Percentiles rank a stretch among this genome's conserved stretches.
These are phyloP conservation scores for Septoria linicola DNA, from an alignment of 2,329 filamentous ascomycete genomes.

Conservation along the genomic window DNA sequence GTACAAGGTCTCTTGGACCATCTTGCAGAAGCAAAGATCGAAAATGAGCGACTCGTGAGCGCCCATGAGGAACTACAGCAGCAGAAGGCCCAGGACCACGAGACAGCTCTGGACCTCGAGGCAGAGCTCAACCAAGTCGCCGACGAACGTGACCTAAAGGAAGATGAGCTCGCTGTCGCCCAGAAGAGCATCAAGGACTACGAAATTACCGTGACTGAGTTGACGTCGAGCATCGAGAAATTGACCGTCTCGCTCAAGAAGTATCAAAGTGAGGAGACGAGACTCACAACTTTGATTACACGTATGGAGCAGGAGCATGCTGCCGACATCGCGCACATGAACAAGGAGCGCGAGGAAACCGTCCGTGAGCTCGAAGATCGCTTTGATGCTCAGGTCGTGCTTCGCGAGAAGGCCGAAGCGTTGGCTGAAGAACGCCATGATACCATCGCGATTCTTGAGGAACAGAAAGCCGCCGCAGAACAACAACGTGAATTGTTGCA, in stretches of 20 bases:
- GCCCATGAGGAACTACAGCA: slow-evolving; percentile 41
- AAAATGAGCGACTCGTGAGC: slow-evolving; percentile 39
- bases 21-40: slow-evolving; percentile 39
- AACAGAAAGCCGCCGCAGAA: slow-evolving; percentile 40
- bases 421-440: slow-evolving; percentile 42
- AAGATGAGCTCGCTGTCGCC: slow-evolving; percentile 29
- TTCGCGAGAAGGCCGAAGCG: slow-evolving; percentile 41
- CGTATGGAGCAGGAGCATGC: slow-evolving; percentile 44
- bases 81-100: slow-evolving; percentile 41
- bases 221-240: slow-evolving; percentile 39
- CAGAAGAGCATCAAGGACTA: slow-evolving; percentile 27
- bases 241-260: slow-evolving; percentile 42
- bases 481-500: slow-evolving; percentile 38
- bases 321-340: slow-evolving; percentile 40
- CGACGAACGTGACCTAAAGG: slow-evolving; percentile 30
- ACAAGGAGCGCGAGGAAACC: slow-evolving; percentile 40
- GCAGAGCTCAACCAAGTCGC: slow-evolving; percentile 37
- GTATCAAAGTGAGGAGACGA: slow-evolving; percentile 43
- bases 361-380: slow-evolving; percentile 41
- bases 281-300: slow-evolving; percentile 40
- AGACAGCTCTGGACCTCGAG: slow-evolving; percentile 36
- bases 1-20: slow-evolving; percentile 43
- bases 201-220: slow-evolving; percentile 35
- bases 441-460: slow-evolving; percentile 43
- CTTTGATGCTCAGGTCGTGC: slow-evolving; percentile 40